These are phyloP conservation scores for Craspedostauros australis DNA, from an alignment of 108 stramenopile species.

Conservation along the genomic window DNA sequence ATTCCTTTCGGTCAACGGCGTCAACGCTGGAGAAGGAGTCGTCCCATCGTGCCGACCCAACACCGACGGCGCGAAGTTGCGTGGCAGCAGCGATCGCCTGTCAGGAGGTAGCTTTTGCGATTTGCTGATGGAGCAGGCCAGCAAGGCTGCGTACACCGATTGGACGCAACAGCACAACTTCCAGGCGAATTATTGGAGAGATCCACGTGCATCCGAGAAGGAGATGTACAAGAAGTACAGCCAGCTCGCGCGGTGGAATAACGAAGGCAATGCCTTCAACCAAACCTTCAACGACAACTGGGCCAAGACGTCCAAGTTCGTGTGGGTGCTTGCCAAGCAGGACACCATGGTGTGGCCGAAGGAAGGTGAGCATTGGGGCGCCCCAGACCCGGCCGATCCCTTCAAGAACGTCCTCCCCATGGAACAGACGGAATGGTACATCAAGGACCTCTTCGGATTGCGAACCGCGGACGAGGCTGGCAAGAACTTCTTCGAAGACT, in stretches of 20 bases:
- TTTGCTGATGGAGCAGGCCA: conserved; percentile 53
- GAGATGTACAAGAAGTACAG: conserved; percentile 40
- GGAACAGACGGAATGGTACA: conserved; percentile 67
- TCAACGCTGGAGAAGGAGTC: conserved; percentile 62
- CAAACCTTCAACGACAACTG: conserved; percentile 41
- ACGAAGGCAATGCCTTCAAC: conserved; percentile 41
- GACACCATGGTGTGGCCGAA: conserved; percentile 75
- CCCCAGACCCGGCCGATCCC: conserved; percentile 44
- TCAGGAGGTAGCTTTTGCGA: conserved; percentile 31
- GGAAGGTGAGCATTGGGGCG: conserved; percentile 74
- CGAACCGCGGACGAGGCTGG: conserved; percentile 48
- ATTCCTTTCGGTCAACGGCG: conserved; percentile 69
- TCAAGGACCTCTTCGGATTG: conserved; percentile 62
- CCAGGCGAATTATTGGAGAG: conserved; percentile 72
- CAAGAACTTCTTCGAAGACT: conserved; percentile 51
- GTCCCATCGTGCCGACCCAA: conserved; percentile 60
- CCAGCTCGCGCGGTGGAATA: conserved; percentile 64
- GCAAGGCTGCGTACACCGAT: conserved; percentile 48
- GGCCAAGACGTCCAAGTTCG: conserved; percentile 42
- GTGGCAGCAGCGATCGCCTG: not conserved
- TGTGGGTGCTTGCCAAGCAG: conserved; percentile 55
- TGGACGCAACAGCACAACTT: conserved; percentile 55
- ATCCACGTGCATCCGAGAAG: conserved; percentile 24
- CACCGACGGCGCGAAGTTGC: not conserved
- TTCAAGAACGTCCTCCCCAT: conserved; percentile 35